Conservation (phyloP, 495 filamentous ascomycete genomes). For the Astrothelium subdiscretum region DNA sequence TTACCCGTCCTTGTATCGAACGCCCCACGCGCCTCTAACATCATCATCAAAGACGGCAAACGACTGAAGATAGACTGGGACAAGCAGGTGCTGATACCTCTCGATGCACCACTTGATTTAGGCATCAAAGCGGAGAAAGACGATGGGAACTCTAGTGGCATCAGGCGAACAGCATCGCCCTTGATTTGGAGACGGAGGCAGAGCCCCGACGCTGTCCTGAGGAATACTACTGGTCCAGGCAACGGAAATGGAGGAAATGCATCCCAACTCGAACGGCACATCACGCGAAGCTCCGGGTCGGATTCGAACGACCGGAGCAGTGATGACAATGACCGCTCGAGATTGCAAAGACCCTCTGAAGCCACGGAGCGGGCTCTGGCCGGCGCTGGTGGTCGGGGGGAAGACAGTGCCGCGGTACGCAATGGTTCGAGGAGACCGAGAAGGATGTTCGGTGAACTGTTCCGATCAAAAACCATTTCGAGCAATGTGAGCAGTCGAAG, state of each 20-base stretch:
- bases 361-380: background rate
- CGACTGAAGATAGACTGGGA: slow-evolving; percentile 27
- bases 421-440: background rate
- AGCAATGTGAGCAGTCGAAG: background rate
- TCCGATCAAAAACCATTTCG: background rate
- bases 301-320: background rate
- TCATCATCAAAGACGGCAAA: slow-evolving; percentile 23
- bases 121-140: background rate
- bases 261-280: background rate
- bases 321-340: background rate
- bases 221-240: background rate
- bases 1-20: slow-evolving; percentile 23
- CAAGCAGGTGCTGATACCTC: slow-evolving; percentile 16
- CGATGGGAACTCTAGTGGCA: background rate
- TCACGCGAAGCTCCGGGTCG: background rate
- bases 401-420: background rate
- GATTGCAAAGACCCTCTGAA: background rate
- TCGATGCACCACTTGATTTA: background rate
- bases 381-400: background rate
- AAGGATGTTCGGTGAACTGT: background rate
- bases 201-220: background rate
- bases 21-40: slow-evolving; percentile 24
- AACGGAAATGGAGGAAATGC: background rate
- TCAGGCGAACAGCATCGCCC: background rate
- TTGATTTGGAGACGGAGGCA: background rate